Base-by-base conservation (phyloP, 2,329 filamentous ascomycete genomes). In the Penicillium oxalicum region DNA sequence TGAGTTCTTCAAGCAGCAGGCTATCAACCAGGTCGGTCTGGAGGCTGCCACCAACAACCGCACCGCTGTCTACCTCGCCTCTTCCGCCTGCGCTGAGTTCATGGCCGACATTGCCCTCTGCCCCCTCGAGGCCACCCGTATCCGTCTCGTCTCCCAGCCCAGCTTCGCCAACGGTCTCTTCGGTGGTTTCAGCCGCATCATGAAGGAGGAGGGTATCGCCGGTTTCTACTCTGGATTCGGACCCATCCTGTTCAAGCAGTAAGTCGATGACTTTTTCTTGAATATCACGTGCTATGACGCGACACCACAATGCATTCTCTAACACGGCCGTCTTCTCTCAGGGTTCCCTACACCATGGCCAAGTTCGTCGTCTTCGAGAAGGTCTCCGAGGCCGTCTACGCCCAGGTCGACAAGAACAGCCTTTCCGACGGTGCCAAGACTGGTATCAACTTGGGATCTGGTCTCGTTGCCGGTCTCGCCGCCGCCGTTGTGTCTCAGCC, bases 281-380 rank as follows among this genome's bases (percentile, higher is more conserved):
- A 8, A 28, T 32, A 13, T 49, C n/a, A 18, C 18, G 18, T 18
- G 39, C n/a, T 18, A 13, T 41, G 4, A 5, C 27, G 27, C 25
- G 3, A 40, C 2, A 32, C 34, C 24, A 18, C 18, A 18, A 18
- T 18, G 18, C 18, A 18, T 1, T 18, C 18, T 18, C 18, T 18
- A 18, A 18, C 2, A 2, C 18, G 18, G 18, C 33, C 7, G 8
- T 8, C 3, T 29, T 2, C 9, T 40, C 40, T 4, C 58, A 88
- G 86, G 80, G 84, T 94, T 63, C 88, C 88, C 58, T 94, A 94
- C 79, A 94, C 88, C 73, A 91, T 93, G 86, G 79, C 88, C 81
- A 94, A 94, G 80, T 94, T 94, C 77, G 88, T 91, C 74, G 88
- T 91, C 65, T 93, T 82, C 81, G 88, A 94, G 77, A 91, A 91